Evolutionary conservation across 768 basidiomycete species (phyloP).

Genomic region (Hygrophorus pudorinus): DNA sequence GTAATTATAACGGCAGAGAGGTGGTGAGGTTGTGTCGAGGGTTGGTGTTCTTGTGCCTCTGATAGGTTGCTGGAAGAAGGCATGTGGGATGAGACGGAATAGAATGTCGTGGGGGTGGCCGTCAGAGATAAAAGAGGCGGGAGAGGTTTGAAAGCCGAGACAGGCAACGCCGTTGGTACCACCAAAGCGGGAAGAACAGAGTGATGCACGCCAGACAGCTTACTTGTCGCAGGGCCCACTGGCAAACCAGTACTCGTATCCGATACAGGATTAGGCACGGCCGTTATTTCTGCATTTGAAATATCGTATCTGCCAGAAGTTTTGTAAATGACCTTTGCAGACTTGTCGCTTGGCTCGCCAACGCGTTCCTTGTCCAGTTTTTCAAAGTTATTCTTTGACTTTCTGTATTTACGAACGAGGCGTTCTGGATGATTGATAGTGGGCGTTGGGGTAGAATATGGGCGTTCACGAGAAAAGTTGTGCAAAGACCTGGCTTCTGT

Average conservation of each 20-base stretch:
- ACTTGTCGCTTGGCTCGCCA: not conserved
- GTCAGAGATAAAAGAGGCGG: constrained; percentile 1
- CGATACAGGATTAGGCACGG: constrained; percentile 41
- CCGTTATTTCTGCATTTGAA: constrained; percentile 22
- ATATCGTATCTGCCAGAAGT: constrained; percentile 10
- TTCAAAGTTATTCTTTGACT: not conserved
- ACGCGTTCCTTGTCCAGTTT: constrained; percentile 1
- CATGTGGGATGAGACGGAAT: not conserved
- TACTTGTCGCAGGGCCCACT: constrained; percentile 16
- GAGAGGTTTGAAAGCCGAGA: not conserved
- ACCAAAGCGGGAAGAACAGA: constrained; percentile 17
- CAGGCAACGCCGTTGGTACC: not conserved
- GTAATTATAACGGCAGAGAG: constrained; percentile 41
- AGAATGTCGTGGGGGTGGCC: not conserved
- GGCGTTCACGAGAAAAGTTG: not conserved
- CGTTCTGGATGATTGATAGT: not conserved
- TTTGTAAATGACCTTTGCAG: not conserved
- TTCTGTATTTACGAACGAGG: not conserved
- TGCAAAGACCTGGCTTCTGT: not conserved
- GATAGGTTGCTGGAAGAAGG: too few relatives aligned
- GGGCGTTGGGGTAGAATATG: not conserved
- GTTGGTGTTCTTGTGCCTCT: not conserved
- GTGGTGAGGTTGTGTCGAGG: constrained; percentile 19
- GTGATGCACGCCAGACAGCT: constrained; percentile 19
- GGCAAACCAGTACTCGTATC: constrained; percentile 34